Conservation (phyloP, 352 stramenopile species). For the Pythium guiyangense region DNA sequence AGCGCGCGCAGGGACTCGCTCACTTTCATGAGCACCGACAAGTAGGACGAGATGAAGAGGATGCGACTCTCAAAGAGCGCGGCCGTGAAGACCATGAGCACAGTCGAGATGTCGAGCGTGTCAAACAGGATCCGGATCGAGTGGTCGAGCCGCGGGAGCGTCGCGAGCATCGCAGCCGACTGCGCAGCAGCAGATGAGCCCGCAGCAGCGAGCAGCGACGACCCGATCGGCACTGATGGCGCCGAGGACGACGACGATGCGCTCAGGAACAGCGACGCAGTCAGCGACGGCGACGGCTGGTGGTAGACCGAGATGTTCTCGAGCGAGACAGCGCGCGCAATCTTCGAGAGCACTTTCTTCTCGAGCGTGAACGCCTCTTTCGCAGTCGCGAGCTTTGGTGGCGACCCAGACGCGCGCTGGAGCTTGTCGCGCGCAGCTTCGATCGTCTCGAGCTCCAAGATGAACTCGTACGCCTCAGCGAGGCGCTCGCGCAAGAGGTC, state of each 20-base stretch:
- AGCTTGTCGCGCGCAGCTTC: constrained; percentile 23
- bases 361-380: constrained; percentile 55
- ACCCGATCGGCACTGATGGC: not conserved
- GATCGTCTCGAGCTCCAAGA: constrained; percentile 66
- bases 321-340: constrained; percentile 65
- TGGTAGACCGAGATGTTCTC: constrained; percentile 57
- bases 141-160: constrained; percentile 62
- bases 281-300: constrained; percentile 21
- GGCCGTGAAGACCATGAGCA: constrained; percentile 74
- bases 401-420: constrained; percentile 15
- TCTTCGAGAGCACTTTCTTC: constrained; percentile 73
- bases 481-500: constrained; percentile 76
- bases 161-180: constrained; percentile 30
- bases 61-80: constrained; percentile 80
- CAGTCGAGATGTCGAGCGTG: constrained; percentile 66
- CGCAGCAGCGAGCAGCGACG: constrained; percentile 3
- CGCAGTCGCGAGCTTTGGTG: constrained; percentile 6
- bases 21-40: constrained; percentile 81
- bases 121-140: constrained; percentile 79
- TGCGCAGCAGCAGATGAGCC: constrained; percentile 21
- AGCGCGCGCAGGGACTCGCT: constrained; percentile 71
- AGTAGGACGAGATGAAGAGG: constrained; percentile 74
- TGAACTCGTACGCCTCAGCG: constrained; percentile 77
- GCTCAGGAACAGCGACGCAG: constrained; percentile 22
- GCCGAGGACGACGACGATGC: constrained; percentile 23